These are phyloP conservation scores for Mycena latifolia DNA, from an alignment of 768 basidiomycete genomes.

Conservation along the genomic window DNA sequence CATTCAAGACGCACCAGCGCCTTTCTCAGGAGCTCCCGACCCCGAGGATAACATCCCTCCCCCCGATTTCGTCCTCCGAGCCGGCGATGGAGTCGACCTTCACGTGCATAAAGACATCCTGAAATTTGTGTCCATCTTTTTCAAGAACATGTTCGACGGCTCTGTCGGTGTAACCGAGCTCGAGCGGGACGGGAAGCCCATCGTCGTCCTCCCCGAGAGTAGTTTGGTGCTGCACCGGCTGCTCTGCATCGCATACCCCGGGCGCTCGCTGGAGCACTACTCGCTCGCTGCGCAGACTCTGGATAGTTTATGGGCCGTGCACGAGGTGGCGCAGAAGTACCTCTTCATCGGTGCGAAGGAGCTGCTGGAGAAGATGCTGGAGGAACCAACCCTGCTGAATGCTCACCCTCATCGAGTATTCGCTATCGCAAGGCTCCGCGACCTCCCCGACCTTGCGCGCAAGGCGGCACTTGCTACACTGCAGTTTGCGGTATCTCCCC, in stretches of 20 bases:
- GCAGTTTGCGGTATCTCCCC: neutral
- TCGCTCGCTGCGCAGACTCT: neutral
- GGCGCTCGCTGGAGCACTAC: neutral
- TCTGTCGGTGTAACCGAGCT: no score
- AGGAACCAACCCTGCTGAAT: neutral
- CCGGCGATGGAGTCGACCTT: slow-evolving; percentile 19
- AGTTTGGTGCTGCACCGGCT: neutral
- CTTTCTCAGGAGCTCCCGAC: neutral
- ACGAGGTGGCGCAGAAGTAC: slow-evolving; percentile 9
- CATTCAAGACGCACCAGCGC: neutral
- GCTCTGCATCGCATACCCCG: slow-evolving; percentile 1
- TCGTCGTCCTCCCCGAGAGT: neutral
- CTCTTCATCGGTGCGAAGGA: neutral
- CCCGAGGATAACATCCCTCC: neutral
- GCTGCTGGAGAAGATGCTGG: neutral
- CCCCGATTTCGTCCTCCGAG: slow-evolving; percentile 9
- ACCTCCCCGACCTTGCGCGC: neutral
- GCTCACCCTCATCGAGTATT: neutral
- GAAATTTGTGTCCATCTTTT: slow-evolving; percentile 11
- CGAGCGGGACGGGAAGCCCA: slow-evolving; percentile 1
- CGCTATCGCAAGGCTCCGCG: neutral
- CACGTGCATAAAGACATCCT: slow-evolving; percentile 18
- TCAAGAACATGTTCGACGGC: slow-evolving; percentile 3
- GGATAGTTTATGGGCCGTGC: neutral
- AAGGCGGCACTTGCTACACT: slow-evolving; percentile 3